These are phyloP conservation scores for Puccinellia tenuiflora DNA, from an alignment of 176 grass and related monocot genomes.

Conservation along the genomic window DNA sequence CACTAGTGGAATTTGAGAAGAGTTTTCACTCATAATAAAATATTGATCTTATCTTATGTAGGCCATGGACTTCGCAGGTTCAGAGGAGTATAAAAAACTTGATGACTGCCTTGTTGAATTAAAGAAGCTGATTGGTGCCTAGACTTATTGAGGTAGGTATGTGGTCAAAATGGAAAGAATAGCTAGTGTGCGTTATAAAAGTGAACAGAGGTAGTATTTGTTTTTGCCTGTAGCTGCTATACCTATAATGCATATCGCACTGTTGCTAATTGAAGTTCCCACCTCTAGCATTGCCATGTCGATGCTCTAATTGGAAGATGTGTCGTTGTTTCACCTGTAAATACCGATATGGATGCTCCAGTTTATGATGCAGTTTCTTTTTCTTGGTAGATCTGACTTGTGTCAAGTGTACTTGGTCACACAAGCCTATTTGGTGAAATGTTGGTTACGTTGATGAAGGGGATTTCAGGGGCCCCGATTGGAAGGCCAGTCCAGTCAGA, in stretches of 20 bases:
- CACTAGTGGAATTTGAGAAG: neutral
- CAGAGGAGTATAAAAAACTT: constrained; percentile 53
- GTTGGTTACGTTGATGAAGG: neutral
- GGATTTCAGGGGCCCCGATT: no score
- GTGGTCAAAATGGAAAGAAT: no score
- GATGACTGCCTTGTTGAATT: constrained; percentile 53
- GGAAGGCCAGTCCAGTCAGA: no score
- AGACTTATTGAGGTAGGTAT: constrained; percentile 3
- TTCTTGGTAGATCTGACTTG: neutral
- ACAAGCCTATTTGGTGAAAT: neutral
- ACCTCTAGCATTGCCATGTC: neutral
- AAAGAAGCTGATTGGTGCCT: constrained; percentile 37
- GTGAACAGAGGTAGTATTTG: no score
- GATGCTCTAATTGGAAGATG: no score
- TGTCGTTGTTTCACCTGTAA: neutral
- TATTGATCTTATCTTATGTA: constrained; percentile 26
- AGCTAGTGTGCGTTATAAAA: no score
- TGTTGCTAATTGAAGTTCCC: neutral
- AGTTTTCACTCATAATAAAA: neutral
- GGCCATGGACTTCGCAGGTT: constrained; percentile 50
- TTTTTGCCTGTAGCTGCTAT: no score
- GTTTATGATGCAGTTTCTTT: neutral
- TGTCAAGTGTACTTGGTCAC: neutral
- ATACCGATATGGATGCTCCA: neutral
- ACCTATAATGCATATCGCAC: neutral